Base-by-base conservation (phyloP, 306 rosid species). In the Begonia peltatifolia region DNA sequence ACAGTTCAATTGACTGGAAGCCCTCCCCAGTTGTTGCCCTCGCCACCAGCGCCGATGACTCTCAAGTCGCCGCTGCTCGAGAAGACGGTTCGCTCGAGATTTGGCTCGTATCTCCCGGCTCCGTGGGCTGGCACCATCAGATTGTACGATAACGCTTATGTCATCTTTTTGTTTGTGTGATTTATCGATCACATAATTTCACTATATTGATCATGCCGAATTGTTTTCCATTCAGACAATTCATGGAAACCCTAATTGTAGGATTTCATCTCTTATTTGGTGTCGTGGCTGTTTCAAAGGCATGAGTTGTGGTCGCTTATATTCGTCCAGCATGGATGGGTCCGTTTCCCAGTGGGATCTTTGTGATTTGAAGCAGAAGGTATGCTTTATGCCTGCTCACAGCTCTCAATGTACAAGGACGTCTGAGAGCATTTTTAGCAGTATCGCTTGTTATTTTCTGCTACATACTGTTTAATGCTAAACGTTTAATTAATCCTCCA, bases 51-150 rank as follows among this genome's bases (percentile, higher is more conserved):
- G 55, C 74, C 57, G 92, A 90, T 58, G 88, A 87, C 42, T 61
- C 72, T 9, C 94, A 81, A 41, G 86, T 90, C 9, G 99, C 99
- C 43, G 99, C 92, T 0, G 90, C 92, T 10, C 94, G 99, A 10
- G 81, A 81, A 58, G 99, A 90, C 18, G 95, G 87, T 30, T 80
- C 96, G 6, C 66, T 92, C 7, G 99, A 92, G 77, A 65, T 92
- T 65, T 92, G 99, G 99, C 88, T 86, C 18, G 99, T 92, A 36
- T 92, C 95, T 51, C 89, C 99, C 6, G 94, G 92, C 35, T 72
- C 96, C 38, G 87, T 83, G 1, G 94, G 93, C 17, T 92, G 99
- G 99, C 99, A 92, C 88, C 80, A 87, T 74, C 96, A 85, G 69
- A 63, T 89, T 81, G 97, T 88, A 81, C 59, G 1, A 16, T 42